phyloP scores from a whole-genome alignment of 129 eudicot species.

The Erigeron canadensis region DNA sequence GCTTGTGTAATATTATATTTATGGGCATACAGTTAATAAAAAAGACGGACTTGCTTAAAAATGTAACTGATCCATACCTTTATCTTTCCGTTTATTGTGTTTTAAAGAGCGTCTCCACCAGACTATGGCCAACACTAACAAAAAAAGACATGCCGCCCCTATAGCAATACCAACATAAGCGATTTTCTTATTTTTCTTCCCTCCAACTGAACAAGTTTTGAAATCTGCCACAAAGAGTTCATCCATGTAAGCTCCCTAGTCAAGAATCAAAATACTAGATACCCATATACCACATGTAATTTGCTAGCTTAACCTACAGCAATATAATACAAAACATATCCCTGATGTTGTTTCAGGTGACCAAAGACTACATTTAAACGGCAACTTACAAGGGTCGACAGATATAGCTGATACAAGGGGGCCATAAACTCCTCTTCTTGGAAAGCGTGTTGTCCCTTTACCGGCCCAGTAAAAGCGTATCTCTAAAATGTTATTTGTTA shows the following conservation, averaged over 20 bases:
- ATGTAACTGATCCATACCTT: constrained; percentile 27
- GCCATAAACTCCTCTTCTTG: constrained; percentile 42
- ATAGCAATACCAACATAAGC: constrained; percentile 43
- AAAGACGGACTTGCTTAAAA: no score
- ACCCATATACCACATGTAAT: no score
- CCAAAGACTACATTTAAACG: neutral
- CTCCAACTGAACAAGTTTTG: constrained; percentile 1
- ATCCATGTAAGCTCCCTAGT: neutral
- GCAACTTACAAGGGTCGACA: constrained; percentile 36
- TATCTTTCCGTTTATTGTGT: constrained; percentile 34
- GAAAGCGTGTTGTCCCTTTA: constrained; percentile 41
- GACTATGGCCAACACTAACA: constrained; percentile 35
- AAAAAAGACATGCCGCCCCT: constrained; percentile 28
- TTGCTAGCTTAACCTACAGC: no score
- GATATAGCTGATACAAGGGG: constrained; percentile 50
- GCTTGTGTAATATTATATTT: no score
- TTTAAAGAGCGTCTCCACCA: constrained; percentile 35
- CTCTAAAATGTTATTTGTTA: constrained; percentile 5
- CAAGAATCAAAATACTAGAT: neutral
- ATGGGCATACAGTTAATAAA: no score
- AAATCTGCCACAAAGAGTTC: constrained; percentile 37
- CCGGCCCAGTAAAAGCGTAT: no score
- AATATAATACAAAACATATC: no score
- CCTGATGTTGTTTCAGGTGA: no score
- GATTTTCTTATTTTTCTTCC: constrained; percentile 34